Evolutionary conservation across 495 filamentous ascomycete genomes (phyloP), one percentile per base, ranked within the genome.

Genomic region (Xylaria curta): DNA sequence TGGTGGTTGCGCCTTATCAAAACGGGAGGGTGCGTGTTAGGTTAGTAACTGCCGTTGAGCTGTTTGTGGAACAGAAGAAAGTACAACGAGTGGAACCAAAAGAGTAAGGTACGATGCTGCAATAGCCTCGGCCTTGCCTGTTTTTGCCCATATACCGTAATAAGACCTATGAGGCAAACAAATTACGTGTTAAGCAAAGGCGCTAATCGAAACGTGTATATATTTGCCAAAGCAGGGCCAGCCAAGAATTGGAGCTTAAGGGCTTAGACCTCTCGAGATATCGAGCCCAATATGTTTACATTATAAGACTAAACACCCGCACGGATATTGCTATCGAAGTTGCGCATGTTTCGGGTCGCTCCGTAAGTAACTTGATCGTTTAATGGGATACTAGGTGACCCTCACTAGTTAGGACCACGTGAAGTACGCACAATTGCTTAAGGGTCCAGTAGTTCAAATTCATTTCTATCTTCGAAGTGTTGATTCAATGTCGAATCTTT

Each of bases 21-120:
- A 60, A 56, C 17, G 19, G 33, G 17, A 60, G 58, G 58, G 33
- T 60, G 13, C 53, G 3, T 60, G 12, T 60, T 40, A 31, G 31
- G 4, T 60, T 40, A 31, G 58, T 21, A 60, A 38, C 33, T 60
- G 31, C 58, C 21, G 8, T 21, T 60, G 33, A 4, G 60, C 21
- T 26, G 60, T 28, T 42, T 63, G 38, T 63, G 36, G 60, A 15
- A 42, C 26, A 15, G 60, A 24, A 63, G 60, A 44, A 63, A 36
- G 60, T 19, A 28, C 60, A 44, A 44, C 12, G 21, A 5, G n/a
- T 13, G 38, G 36, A 33, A 36, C n/a, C 19, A 60, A 60, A 60
- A 38, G 26, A 60, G 58, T 60, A 36, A 60, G 33, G 58, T 24
- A 40, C 58, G 33, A 38, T 4, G 31, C 21, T 60, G 58, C 33